Base-by-base conservation (phyloP, 1,139 yeast species). In the Fermentozyma sake region DNA sequence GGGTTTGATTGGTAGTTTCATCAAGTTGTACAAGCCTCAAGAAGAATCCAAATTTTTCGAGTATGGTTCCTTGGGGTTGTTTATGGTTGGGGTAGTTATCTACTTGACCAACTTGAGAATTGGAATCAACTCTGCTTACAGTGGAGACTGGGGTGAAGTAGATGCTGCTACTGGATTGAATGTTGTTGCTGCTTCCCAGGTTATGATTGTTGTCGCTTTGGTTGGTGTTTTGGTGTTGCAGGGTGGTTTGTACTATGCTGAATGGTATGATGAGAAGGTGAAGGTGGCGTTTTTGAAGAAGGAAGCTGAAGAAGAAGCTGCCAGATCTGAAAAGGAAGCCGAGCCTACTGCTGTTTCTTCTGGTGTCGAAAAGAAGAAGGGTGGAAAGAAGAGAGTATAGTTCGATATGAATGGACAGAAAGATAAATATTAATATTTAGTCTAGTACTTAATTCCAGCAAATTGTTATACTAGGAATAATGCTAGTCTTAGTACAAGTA, bases 71-170 rank as follows among this genome's bases (percentile, higher is more conserved):
- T 65, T 87, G 44, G 78, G 76, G 14, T 68, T 85, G 37, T 74
- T 73, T 48, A 79, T 87, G 56, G 62, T 79, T 23, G 82, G 81
- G 7, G 60, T 84, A 28, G 76, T 89, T 44, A 73, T 89, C 45
- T 91, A 87, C 58, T 65, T 87, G 48, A 82, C 95, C 44, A 91
- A 91, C 58, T 66, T 91, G 42, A 73, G 89, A 54, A 76, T 84
- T 29, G 98, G 98, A 28, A 67, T 80, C 28, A 72, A 72, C 44
- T 75, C 93, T 29, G 76, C 86, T 34, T 47, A 74, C 16, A 57
- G 71, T 34, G 87, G 89, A 24, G 66, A 75, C 35, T 91, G 97
- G 96, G 97, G 96, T 38, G 97, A 91, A 31, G 95, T 91, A 29
- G 86, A 84, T 46, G 76, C 72, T 53, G 66, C 68, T 37, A 86